Evolutionary conservation across 192 early-diverging fungal species (phyloP).

Genomic region (Cetraspora pellucida): DNA sequence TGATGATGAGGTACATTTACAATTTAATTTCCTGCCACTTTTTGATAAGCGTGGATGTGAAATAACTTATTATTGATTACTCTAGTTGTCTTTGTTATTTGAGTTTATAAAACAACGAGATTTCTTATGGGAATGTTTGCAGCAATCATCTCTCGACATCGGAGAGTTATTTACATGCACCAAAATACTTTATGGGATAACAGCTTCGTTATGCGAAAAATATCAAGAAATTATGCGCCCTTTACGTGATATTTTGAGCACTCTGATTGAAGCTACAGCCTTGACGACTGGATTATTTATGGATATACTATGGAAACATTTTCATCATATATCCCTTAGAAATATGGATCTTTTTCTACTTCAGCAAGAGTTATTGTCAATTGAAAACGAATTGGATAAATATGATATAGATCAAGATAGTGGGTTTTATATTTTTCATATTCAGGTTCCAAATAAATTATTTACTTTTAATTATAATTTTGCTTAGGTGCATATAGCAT

Average conservation of each 20-base stretch:
- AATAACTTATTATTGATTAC: too few relatives aligned
- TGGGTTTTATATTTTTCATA: neutral
- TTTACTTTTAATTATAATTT: neutral
- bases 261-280: constrained; percentile 40
- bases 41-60: too few relatives aligned
- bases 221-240: neutral
- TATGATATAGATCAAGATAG: neutral
- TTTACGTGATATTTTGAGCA: constrained; percentile 37
- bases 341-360: constrained; percentile 46
- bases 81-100: constrained; percentile 29
- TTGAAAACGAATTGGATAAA: constrained; percentile 1
- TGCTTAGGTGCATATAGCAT: constrained; percentile 40
- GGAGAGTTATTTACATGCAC: constrained; percentile 59
- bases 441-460: constrained; percentile 8
- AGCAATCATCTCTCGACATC: constrained; percentile 40
- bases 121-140: constrained; percentile 55
- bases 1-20: too few relatives aligned
- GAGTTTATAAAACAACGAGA: constrained; percentile 57
- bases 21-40: too few relatives aligned
- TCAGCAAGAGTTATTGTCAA: constrained; percentile 42
- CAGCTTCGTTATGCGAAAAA: constrained; percentile 33
- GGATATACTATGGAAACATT: constrained; percentile 57
- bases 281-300: constrained; percentile 52
- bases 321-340: constrained; percentile 53
- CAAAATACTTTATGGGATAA: constrained; percentile 44